phyloP scores from a whole-genome alignment of 2,329 filamentous ascomycete genomes.

The Chrysoporthe austroafricana region DNA sequence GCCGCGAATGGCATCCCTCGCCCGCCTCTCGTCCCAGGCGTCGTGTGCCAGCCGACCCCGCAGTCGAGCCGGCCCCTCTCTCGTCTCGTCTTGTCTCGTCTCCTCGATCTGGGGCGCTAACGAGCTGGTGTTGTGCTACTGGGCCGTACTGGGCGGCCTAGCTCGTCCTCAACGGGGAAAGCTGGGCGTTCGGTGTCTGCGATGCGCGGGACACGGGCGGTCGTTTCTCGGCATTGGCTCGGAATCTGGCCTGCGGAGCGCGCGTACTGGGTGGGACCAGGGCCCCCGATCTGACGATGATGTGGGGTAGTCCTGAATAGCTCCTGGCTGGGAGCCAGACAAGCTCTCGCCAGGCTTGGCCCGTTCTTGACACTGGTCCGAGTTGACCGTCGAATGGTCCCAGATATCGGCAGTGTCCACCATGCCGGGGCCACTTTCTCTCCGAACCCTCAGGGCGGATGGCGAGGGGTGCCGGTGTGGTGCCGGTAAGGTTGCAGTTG shows the following conservation, averaged over 20 bases:
- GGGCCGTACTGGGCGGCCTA: slow-evolving; percentile 2
- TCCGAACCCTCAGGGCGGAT: background rate
- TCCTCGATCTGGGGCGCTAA: background rate
- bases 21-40: background rate
- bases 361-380: slow-evolving; percentile 1
- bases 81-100: background rate
- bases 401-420: background rate
- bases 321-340: background rate
- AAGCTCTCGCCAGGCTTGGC: background rate
- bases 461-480: too few relatives aligned
- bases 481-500: too few relatives aligned
- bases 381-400: background rate
- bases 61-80: background rate
- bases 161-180: slow-evolving; percentile 16
- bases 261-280: background rate
- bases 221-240: slow-evolving; percentile 35
- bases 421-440: slow-evolving; percentile 6
- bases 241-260: slow-evolving; percentile 28
- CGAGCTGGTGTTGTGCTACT: slow-evolving; percentile 10
- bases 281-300: slow-evolving; percentile 10
- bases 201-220: slow-evolving; percentile 17
- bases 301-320: slow-evolving; percentile 19
- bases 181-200: slow-evolving; percentile 21
- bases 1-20: background rate
- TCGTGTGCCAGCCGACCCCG: background rate